phyloP scores from a whole-genome alignment of 2,329 filamentous ascomycete species.

The Magnaporthiopsis incrustans region DNA sequence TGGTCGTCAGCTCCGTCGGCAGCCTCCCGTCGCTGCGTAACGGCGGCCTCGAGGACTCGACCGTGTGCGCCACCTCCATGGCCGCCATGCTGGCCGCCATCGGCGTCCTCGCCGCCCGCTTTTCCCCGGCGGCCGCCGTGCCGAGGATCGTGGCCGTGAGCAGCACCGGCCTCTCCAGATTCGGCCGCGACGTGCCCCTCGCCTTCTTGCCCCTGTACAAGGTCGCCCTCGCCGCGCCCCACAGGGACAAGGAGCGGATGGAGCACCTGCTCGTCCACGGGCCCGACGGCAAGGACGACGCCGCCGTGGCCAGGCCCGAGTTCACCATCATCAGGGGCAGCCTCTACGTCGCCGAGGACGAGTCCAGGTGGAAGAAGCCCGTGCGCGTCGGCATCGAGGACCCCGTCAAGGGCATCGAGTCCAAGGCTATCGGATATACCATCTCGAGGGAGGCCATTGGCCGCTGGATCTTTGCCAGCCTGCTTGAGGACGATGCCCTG shows the following conservation, averaged over 20 bases:
- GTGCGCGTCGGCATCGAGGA: constrained; percentile 20
- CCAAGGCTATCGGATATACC: constrained; percentile 10
- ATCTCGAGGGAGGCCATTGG: neutral
- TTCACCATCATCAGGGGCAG: constrained; percentile 26
- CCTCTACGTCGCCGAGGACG: constrained; percentile 18
- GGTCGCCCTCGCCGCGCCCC: constrained; percentile 25
- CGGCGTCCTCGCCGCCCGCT: constrained; percentile 18
- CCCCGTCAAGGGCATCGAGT: constrained; percentile 22
- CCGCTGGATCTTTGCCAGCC: neutral
- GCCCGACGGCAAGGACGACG: constrained; percentile 11
- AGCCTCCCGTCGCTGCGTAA: constrained; percentile 20
- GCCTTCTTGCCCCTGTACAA: constrained; percentile 32
- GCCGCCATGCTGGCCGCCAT: constrained; percentile 29
- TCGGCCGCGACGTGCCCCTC: constrained; percentile 30
- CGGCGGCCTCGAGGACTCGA: constrained; percentile 31
- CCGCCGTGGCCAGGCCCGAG: constrained; percentile 17
- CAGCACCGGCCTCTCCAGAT: constrained; percentile 31
- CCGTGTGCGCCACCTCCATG: constrained; percentile 38
- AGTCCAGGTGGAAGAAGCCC: neutral
- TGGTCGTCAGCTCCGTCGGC: constrained; percentile 41
- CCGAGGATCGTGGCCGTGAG: constrained; percentile 31
- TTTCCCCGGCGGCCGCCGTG: constrained; percentile 16
- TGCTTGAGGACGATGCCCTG: constrained; percentile 14
- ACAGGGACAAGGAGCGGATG: constrained; percentile 37
- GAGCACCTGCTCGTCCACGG: constrained; percentile 24